Base-by-base conservation (phyloP, 1,139 yeast genomes). In the Nakaseomyces kungkrabaensis region DNA sequence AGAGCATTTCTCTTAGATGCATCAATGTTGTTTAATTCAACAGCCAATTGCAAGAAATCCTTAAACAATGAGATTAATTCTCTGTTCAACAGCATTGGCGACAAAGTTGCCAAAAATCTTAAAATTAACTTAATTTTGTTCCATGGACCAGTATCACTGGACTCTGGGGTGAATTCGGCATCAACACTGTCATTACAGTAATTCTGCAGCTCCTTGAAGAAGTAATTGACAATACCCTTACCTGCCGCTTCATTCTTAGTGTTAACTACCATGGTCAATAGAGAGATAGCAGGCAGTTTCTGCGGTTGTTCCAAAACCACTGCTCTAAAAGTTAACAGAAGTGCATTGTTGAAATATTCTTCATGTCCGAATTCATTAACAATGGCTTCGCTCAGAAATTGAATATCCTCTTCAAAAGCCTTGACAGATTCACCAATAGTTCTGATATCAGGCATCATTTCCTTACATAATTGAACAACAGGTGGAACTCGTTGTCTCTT, bases 221-320 rank as follows among this genome's bases (percentile, higher is more conserved):
- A 75, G 63, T 71, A 82, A 57, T 86, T 95, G 38, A 86, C 69
- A 26, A 85, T 78, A 50, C 78, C 77, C 58, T 79, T 79, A 45
- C 95, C 94, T 45, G 86, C 81, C 41, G 78, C 73, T 47, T 78
- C 76, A 65, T 82, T 82, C 55, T 77, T 77, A 13, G 85, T 74
- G 67, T 85, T 83, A 51, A 88, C 81, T 36, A 83, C 73, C 58
- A 83, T 75, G 9, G 90, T 70, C 56, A 88, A 74, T n/a, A 83
- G 80, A 33, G 88, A 77, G 52, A 90, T 69, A 26, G 84, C 78
- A 27, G 82, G 79, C 53, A 84, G 78, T 65, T 90, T 92, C 58
- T 90, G 96, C 0, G 97, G 97, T 67, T 90, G 97, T 67, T 92
- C 98, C 41, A 77, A 68, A 8, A 85, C 73, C 43, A 86, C 78